Evolutionary conservation across 2,329 filamentous ascomycete genomes (phyloP), one percentile per base, ranked within the genome.

Genomic region (Lachnellula occidentalis): DNA sequence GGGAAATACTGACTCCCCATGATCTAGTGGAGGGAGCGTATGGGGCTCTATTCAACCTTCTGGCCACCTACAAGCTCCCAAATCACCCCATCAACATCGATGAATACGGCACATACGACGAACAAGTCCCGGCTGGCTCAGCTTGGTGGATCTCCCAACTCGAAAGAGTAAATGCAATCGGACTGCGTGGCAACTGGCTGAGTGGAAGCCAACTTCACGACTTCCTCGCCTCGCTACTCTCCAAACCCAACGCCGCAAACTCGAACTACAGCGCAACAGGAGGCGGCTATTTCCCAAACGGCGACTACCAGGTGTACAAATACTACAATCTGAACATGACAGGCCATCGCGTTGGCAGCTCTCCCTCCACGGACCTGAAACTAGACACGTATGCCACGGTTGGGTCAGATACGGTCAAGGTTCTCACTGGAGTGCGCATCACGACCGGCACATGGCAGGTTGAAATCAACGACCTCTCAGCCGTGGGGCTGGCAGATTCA

Each of bases 321-420:
- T 77, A 76, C 64, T 78, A 78, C 61, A 67, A 70, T 45, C 59
- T 66, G 3, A 72, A 72, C 43, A 76, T 77, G 74, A 73, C 70
- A 0, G 75, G 75, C 3, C 49, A 67, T 14, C 69, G 74, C 15
- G 67, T 72, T 5, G 66, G 64, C 0, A 74, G 73, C 2, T 63
- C 66, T 0, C 66, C 64, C 1, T 70, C 72, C 0, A 56, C 51
- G 3, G 62, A 66, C 37, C 31, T 51, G 8, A 45, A 41, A 12
- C 24, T 62, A 15, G 61, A 66, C 46, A 57, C 56, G 1, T 66
- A 61, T 36, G 61, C 61, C 11, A 64, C 60, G 0, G 51, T 62
- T 19, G 61, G 60, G 7, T 45, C 43, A 5, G 56, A 58, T 21
- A 48, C 39, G 24, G 59, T 64, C 7, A 54, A 56, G 50, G 55